A percentile compares a stretch with the other conserved stretches of the same genome.
Conservation (phyloP, 257 asterid species). For the Linaria vulgaris region DNA sequence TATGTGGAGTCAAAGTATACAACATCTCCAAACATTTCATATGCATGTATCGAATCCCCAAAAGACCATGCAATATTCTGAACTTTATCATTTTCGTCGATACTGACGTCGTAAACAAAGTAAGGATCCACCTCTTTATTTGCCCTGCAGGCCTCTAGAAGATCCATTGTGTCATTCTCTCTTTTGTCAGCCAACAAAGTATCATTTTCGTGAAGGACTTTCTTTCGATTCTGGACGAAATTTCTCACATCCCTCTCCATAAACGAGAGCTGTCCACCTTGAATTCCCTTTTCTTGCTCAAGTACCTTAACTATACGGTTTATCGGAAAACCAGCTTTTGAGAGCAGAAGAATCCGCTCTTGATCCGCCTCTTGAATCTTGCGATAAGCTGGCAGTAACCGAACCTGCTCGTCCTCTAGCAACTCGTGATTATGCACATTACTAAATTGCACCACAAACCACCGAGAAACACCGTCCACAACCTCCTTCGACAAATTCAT, state of each 20-base stretch:
- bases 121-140: constrained; percentile 53
- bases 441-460: constrained; percentile 65
- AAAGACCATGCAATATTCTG: constrained; percentile 72
- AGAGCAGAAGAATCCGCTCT: constrained; percentile 60
- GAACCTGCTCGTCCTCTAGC: constrained; percentile 67
- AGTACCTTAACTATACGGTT: constrained; percentile 66
- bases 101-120: constrained; percentile 51
- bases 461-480: constrained; percentile 53
- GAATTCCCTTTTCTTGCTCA: constrained; percentile 60
- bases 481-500: constrained; percentile 67
- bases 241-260: constrained; percentile 74
- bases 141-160: constrained; percentile 58
- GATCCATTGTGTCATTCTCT: constrained; percentile 52
- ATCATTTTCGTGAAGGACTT: constrained; percentile 52
- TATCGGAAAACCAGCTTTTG: constrained; percentile 66
- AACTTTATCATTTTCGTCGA: constrained; percentile 55
- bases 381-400: constrained; percentile 69
- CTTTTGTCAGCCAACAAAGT: constrained; percentile 57
- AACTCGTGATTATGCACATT: constrained; percentile 71
- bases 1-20: constrained; percentile 59
- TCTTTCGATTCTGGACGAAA: constrained; percentile 63
- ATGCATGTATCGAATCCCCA: constrained; percentile 54
- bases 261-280: constrained; percentile 58
- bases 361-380: constrained; percentile 68
- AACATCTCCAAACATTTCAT: constrained; percentile 58